phyloP scores from a whole-genome alignment of 1,284 basidiomycete genomes.

The Vanrija humicola region DNA sequence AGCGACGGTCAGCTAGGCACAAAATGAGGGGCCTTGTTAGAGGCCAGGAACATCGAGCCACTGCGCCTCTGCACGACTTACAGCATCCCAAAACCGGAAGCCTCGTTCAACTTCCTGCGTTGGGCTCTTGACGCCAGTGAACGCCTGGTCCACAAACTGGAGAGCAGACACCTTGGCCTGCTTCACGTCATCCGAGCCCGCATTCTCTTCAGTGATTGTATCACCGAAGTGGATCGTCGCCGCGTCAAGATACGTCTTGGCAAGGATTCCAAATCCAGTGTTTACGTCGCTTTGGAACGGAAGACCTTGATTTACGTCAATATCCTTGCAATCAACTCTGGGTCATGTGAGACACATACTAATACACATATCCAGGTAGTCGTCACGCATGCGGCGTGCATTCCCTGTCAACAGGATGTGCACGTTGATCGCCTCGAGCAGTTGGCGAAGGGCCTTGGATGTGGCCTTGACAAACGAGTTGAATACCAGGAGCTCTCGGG shows the following conservation, averaged over 20 bases:
- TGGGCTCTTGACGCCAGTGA: conserved; percentile 81
- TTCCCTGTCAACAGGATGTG: conserved; percentile 89
- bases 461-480: conserved; percentile 93
- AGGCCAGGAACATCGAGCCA: too few species aligned
- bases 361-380: conserved; percentile 85
- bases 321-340: not conserved
- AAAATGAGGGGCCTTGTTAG: not conserved
- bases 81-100: conserved; percentile 97
- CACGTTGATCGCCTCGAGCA: conserved; percentile 85
- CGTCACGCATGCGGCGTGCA: conserved; percentile 78
- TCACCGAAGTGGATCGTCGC: conserved; percentile 76
- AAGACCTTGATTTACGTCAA: conserved; percentile 47
- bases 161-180: conserved; percentile 83
- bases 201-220: conserved; percentile 54
- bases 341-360: conserved; percentile 27
- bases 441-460: conserved; percentile 79
- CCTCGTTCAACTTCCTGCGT: conserved; percentile 86
- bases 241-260: conserved; percentile 92
- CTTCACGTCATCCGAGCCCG: conserved; percentile 68
- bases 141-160: conserved; percentile 88
- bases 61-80: conserved; percentile 56
- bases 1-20: conserved; percentile 12
- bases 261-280: conserved; percentile 94
- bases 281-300: conserved; percentile 96
- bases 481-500: conserved; percentile 93